A percentile compares a stretch with the other conserved stretches of the same genome.
phyloP scores from a whole-genome alignment of 1,139 yeast species.

The Diutina pseudorugosa region DNA sequence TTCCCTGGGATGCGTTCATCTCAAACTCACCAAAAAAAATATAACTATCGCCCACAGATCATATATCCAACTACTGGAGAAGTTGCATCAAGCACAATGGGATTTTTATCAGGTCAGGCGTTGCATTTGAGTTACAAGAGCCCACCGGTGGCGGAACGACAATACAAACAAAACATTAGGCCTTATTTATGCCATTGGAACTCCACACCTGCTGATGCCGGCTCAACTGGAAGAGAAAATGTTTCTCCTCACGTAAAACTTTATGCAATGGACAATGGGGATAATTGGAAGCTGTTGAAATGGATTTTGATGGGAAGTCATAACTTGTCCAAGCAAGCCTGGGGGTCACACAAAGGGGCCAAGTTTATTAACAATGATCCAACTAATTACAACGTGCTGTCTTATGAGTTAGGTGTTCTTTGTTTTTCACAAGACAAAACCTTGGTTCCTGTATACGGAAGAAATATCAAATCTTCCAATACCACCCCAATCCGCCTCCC shows the following conservation, averaged over 20 bases:
- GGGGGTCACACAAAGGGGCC: slow-evolving; percentile 31
- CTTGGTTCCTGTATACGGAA: slow-evolving; percentile 26
- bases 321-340: slow-evolving; percentile 54
- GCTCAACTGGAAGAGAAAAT: slow-evolving; percentile 19
- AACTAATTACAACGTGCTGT: slow-evolving; percentile 16
- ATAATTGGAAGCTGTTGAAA: slow-evolving; percentile 34
- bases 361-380: slow-evolving; percentile 12
- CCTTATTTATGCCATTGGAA: slow-evolving; percentile 26
- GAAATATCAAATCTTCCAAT: slow-evolving; percentile 17
- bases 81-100: slow-evolving; percentile 29
- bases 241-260: slow-evolving; percentile 30
- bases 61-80: slow-evolving; percentile 46
- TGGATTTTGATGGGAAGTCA: slow-evolving; percentile 64
- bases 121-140: slow-evolving; percentile 34
- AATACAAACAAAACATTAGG: slow-evolving; percentile 21
- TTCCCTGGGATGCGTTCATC: slow-evolving; percentile 19
- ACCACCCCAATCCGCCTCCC: slow-evolving; percentile 36
- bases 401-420: slow-evolving; percentile 51
- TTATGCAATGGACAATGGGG: slow-evolving; percentile 32
- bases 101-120: slow-evolving; percentile 42
- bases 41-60: slow-evolving; percentile 32
- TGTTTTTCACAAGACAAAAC: slow-evolving; percentile 10
- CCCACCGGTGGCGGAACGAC: slow-evolving; percentile 13
- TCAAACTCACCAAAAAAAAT: slow-evolving; percentile 14
- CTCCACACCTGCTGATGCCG: slow-evolving; percentile 6